Base-by-base conservation (phyloP, 441 rosid species). In the Euphorbia schlechtendalii region DNA sequence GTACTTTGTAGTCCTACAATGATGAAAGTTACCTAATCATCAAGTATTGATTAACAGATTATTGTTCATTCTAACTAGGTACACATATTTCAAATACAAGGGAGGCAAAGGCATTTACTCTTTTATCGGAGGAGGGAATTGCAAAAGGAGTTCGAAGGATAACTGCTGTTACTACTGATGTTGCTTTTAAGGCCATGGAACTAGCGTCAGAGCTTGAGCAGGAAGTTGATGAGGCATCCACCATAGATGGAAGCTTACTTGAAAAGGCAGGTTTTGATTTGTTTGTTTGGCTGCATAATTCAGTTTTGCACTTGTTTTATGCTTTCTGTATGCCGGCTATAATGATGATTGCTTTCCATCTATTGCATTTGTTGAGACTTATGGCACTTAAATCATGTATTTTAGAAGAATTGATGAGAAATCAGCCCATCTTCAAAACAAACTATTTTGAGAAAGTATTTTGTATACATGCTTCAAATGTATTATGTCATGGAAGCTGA, bases 91-190 rank as follows among this genome's bases (percentile, higher is more conserved):
- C 97, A 77, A 95, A 95, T 70, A 95, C 97, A 5, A 81, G 86
- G 15, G 98, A 95, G 72, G 98, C 99, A 32, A 86, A 89, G 73
- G 90, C 89, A 40, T 95, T 95, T 75, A 96, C 96, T 74, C 92
- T 95, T 76, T 74, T 92, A 59, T 83, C 97, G 0, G 96, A 95
- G 84, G 98, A 95, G 84, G 98, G 97, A 45, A 89, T 95, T 78
- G 96, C 96, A 56, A 92, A 87, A 84, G 97, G 98, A 66, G 78
- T 95, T 56, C 73, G 95, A 43, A 83, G 97, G 75, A 78, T 91
- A 75, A 89, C 96, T 77, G 99, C 95, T 59, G 94, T 89, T 63
- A 94, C 98, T 5, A 78, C 95, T 71, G 94, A 84, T 59, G 59
- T 67, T 76, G 99, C 96, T 68, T 81, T 81, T 67, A 78, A 86